Base-by-base conservation (phyloP, 495 filamentous ascomycete genomes). In the Lepidopterella palustris region DNA sequence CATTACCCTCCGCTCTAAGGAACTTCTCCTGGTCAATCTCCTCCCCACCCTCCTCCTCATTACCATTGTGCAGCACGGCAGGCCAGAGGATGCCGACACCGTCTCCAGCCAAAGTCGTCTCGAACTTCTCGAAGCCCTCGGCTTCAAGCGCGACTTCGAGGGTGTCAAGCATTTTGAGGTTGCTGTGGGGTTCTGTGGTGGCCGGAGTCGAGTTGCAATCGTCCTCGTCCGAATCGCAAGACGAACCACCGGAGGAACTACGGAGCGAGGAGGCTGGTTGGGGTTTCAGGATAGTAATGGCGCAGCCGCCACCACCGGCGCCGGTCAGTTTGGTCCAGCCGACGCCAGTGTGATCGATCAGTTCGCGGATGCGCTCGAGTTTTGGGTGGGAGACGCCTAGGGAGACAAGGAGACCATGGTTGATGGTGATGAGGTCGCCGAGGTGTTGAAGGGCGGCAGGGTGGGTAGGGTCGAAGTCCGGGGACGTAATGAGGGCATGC, bases 251-350 rank as follows among this genome's bases (percentile, higher is more conserved):
- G n/a, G 3, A 10, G n/a, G 45, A n/a, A n/a, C n/a, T n/a, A n/a
- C 35, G 52, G 9, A 45, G 5, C 8, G 48, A 20, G 0, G 35
- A 11, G 8, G 42, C 39, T 15, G 54, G 57, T 45, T 80, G 77
- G 0, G 90, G 89, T 58, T 85, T 88, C 39, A 97, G 77, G 4
- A 98, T 73, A 3, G 92, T 93, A 65, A 98, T 97, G 1, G 91
- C 90, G 71, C 93, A 96, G 0, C 93, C 93, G 39, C 93, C 93
- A 4, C 92, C 93, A 11, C 93, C 93, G 5, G 92, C 93, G 57
- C 93, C 93, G 0, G 93, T 98, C 49, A 98, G 80, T 70, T 98
- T 98, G 4, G 93, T 95, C 90, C 90, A 97, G 29, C 93, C 93
- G 55, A 96, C 86, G n/a, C 88, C 86, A 29, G 88, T 80, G 59